These are phyloP conservation scores for Amylocarpus encephaloides DNA, from an alignment of 2,329 filamentous ascomycete species.

Conservation along the genomic window DNA sequence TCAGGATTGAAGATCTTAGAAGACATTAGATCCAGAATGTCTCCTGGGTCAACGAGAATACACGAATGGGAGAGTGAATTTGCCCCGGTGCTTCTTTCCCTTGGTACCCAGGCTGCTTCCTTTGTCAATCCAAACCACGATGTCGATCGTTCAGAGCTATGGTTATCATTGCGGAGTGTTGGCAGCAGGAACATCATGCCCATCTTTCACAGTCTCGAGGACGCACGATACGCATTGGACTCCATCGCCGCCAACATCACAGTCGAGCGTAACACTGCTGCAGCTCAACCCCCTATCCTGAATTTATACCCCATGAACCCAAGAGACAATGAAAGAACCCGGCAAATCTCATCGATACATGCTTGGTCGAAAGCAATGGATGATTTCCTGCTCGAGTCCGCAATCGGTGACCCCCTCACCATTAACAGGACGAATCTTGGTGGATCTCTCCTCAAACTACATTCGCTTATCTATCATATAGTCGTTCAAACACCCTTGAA, in stretches of 20 bases:
- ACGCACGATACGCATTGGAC: constrained; percentile 53
- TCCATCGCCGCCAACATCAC: constrained; percentile 46
- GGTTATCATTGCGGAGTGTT: constrained; percentile 17
- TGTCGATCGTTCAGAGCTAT: constrained; percentile 19
- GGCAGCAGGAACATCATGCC: constrained; percentile 10
- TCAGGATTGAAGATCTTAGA: constrained; percentile 26
- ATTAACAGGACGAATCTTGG: constrained; percentile 46
- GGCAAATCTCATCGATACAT: constrained; percentile 40
- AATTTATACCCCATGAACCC: constrained; percentile 34
- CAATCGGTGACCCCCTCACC: constrained; percentile 30
- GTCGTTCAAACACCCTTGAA: constrained; percentile 13
- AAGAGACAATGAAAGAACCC: constrained; percentile 44
- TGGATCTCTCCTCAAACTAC: constrained; percentile 37
- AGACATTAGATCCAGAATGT: constrained; percentile 17
- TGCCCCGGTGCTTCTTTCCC: constrained; percentile 19
- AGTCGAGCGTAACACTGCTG: constrained; percentile 41
- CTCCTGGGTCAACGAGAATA: background rate
- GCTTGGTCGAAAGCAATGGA: constrained; percentile 19
- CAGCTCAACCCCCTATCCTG: background rate
- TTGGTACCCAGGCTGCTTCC: constrained; percentile 27
- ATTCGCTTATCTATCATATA: constrained; percentile 21
- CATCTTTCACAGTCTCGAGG: constrained; percentile 43
- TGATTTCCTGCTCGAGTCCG: constrained; percentile 8
- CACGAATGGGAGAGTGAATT: constrained; percentile 24
- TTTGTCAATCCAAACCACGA: constrained; percentile 23